Evolutionary conservation across 2,329 filamentous ascomycete species (phyloP), one percentile per base, ranked within the genome.

Genomic region (Ascochyta lentis): DNA sequence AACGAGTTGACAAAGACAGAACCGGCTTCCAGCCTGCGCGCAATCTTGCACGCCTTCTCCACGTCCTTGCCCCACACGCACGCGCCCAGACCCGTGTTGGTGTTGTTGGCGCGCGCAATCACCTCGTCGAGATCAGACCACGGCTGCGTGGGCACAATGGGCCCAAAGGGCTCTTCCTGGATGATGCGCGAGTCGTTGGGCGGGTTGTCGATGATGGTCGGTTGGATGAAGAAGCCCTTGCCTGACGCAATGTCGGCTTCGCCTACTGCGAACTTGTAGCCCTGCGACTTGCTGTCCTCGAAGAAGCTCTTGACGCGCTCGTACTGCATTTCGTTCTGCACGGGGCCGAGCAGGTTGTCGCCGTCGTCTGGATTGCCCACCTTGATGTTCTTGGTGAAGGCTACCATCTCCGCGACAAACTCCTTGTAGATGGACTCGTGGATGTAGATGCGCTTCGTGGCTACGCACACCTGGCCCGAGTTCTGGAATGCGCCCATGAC

Each of bases 321-420:
- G 66, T 81, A 89, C 71, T 90, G 88, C 81, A 86, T 83, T 61
- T 80, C 74, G 72, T 90, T 90, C 57, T 87, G 85, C 2, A 89
- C 73, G 0, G 88, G 88, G 0, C 85, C 83, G 52, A 86, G 80
- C 35, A 84, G 69, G 39, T 81, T 77, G 38, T 76, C 76, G 45
- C 73, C 78, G 50, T 81, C 71, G 26, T 72, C 60, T 65, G 73
- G 54, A 69, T 37, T 71, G 53, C 64, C 80, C 39, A 77, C 61
- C 52, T 77, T 76, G 39, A 80, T 56, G 7, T 58, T 54, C 56
- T 81, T 79, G 43, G 81, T 80, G 39, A 81, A 78, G 44, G 77
- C 74, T 23, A 80, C 75, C 49, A 83, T 71, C 56, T 71, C 79
- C 29, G 64, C 29, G 10, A 75, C 61, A 57, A 76, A 74, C 48